phyloP scores from a whole-genome alignment of 345 rosid genomes.

The Eucalyptus regnans region DNA sequence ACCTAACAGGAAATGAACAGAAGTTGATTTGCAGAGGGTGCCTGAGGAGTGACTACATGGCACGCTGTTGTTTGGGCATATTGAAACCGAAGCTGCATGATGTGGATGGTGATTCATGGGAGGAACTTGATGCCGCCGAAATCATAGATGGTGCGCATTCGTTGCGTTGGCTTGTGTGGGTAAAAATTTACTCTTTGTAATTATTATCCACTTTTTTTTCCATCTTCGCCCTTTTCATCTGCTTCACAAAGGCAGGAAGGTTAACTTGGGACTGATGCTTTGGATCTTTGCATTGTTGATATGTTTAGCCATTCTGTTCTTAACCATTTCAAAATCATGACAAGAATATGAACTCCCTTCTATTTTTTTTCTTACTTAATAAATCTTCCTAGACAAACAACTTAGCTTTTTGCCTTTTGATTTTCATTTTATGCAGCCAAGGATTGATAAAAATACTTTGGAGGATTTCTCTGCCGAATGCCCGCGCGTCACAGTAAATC shows the following conservation, averaged over 20 bases:
- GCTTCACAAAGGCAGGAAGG: not conserved
- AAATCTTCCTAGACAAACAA: not conserved
- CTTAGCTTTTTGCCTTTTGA: not conserved
- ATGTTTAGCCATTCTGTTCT: not conserved
- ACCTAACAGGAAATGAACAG: conserved; percentile 49
- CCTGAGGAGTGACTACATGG: conserved; percentile 59
- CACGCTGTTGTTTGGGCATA: conserved; percentile 48
- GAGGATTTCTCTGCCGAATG: conserved; percentile 52
- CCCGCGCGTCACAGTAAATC: conserved; percentile 72
- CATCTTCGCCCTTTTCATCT: not conserved
- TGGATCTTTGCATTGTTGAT: not conserved
- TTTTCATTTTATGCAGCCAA: conserved; percentile 36
- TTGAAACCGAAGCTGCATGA: conserved; percentile 66
- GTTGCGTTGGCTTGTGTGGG: conserved; percentile 89
- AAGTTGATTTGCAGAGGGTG: conserved; percentile 89
- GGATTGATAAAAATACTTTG: conserved; percentile 47
- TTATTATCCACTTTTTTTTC: not conserved
- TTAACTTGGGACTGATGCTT: not conserved
- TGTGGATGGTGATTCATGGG: conserved; percentile 82
- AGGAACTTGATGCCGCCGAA: conserved; percentile 66
- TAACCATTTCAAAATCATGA: not conserved
- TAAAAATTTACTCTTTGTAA: conserved; percentile 13
- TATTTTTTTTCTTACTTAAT: not conserved
- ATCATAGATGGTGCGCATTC: conserved; percentile 72
- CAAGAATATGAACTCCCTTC: not conserved